Conservation (phyloP, 371 early-diverging fungal species). For the Mortierella polycephala region DNA sequence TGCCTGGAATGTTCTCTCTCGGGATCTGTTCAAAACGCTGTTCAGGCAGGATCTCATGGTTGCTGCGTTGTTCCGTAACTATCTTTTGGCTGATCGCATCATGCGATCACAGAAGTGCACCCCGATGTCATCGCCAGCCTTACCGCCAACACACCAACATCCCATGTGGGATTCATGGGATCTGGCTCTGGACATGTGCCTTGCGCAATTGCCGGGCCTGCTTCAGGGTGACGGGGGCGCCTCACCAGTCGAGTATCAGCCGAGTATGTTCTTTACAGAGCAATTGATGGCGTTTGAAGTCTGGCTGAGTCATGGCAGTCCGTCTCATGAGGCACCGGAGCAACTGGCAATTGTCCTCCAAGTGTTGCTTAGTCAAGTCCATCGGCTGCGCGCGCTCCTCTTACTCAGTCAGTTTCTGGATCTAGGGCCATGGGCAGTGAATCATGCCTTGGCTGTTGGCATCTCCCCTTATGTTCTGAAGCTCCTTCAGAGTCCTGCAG, state of each 20-base stretch:
- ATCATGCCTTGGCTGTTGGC: slow-evolving; percentile 92
- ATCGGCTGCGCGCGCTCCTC: slow-evolving; percentile 91
- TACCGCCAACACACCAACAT: slow-evolving; percentile 92
- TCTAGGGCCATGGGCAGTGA: slow-evolving; percentile 95
- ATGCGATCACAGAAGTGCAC: slow-evolving; percentile 93
- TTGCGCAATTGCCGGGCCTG: slow-evolving; percentile 88
- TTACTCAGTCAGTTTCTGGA: slow-evolving; percentile 92
- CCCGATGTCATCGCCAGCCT: slow-evolving; percentile 86
- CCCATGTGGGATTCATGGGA: slow-evolving; percentile 98
- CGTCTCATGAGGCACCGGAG: slow-evolving; percentile 82
- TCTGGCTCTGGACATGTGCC: slow-evolving; percentile 93
- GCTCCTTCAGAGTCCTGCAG: slow-evolving; percentile 93
- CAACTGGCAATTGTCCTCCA: slow-evolving; percentile 97
- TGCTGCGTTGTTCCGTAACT: slow-evolving; percentile 96
- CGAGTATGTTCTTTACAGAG: slow-evolving; percentile 92
- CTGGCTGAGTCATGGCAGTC: slow-evolving; percentile 88
- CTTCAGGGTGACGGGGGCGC: slow-evolving; percentile 71
- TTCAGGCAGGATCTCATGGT: slow-evolving; percentile 97
- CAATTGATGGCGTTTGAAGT: slow-evolving; percentile 97
- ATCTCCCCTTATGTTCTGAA: slow-evolving; percentile 97
- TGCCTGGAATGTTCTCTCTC: slow-evolving; percentile 96
- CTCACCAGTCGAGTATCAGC: slow-evolving; percentile 71
- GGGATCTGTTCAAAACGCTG: slow-evolving; percentile 88
- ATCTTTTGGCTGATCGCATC: slow-evolving; percentile 92
- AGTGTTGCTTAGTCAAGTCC: slow-evolving; percentile 93